Evolutionary conservation across 176 grass and related monocot species (phyloP).

Genomic region (Oryza meridionalis): DNA sequence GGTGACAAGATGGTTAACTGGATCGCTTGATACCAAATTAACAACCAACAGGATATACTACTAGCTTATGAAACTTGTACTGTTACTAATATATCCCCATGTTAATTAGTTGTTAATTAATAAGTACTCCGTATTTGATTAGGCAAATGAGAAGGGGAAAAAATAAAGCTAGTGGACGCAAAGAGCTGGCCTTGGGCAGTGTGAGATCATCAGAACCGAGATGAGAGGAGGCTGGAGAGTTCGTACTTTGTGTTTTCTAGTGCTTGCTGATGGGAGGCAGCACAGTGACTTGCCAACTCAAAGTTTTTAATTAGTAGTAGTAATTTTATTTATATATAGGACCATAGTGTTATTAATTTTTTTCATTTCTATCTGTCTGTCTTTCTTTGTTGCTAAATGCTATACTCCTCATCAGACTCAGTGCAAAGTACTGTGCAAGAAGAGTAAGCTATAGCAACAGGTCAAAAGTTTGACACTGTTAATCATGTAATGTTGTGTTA

Average conservation of each 20-base stretch:
- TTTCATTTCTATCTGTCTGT: background rate
- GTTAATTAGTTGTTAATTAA: background rate
- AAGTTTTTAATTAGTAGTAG: background rate
- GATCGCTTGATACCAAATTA: background rate
- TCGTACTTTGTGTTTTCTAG: slow-evolving; percentile 47
- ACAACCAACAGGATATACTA: background rate
- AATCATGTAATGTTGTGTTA: no score
- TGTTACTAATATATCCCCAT: background rate
- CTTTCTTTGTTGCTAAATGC: background rate
- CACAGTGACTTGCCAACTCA: background rate
- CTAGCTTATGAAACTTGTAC: background rate
- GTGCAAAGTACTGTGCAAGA: no score
- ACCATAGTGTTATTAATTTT: background rate
- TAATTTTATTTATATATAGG: no score
- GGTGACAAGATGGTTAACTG: background rate
- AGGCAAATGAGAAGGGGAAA: background rate
- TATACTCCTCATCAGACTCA: no score
- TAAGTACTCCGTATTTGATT: background rate
- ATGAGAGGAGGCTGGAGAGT: background rate
- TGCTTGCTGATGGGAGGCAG: slow-evolving; percentile 65
- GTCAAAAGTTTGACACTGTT: no score
- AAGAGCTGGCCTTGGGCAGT: slow-evolving; percentile 56
- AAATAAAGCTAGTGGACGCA: background rate
- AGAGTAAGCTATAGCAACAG: no score
- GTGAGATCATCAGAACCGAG: slow-evolving; percentile 49